These are phyloP conservation scores for Boletus edulis DNA, from an alignment of 768 basidiomycete genomes.

Conservation along the genomic window DNA sequence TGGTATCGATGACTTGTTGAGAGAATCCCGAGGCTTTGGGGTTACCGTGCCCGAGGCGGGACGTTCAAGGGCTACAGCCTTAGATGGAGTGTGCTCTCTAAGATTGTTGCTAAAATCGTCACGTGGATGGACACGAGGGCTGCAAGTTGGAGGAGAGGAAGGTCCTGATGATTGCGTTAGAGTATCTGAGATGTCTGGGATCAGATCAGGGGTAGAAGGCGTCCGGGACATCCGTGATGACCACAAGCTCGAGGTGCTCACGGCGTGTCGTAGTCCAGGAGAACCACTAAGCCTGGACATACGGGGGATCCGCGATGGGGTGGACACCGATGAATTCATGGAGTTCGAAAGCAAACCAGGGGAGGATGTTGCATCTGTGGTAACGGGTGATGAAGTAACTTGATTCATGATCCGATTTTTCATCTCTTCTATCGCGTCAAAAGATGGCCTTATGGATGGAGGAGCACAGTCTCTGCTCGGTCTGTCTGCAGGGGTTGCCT, in stretches of 20 bases:
- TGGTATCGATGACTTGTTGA: constrained; percentile 26
- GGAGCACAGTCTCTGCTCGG: constrained; percentile 11
- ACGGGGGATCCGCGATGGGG: constrained; percentile 31
- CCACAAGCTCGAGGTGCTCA: constrained; percentile 27
- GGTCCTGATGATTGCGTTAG: constrained; percentile 53
- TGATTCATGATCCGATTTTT: constrained; percentile 52
- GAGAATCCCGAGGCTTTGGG: constrained; percentile 26
- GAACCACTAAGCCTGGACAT: constrained; percentile 23
- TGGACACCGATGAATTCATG: constrained; percentile 5
- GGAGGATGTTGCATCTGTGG: constrained; percentile 16
- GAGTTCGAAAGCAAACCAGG: constrained; percentile 13
- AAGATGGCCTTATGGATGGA: constrained; percentile 31
- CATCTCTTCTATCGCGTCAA: constrained; percentile 61
- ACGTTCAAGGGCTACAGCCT: constrained; percentile 7
- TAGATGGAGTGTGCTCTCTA: constrained; percentile 6
- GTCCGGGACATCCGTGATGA: constrained; percentile 32
- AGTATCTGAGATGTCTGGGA: constrained; percentile 58
- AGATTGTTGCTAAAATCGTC: constrained; percentile 10
- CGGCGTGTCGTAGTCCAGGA: constrained; percentile 25
- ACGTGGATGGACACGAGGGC: constrained; percentile 26
- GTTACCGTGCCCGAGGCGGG: constrained; percentile 26
- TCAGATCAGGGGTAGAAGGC: constrained; percentile 59
- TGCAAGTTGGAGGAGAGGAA: constrained; percentile 47
- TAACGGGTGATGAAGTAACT: constrained; percentile 24
- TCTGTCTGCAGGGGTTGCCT: constrained; percentile 7